phyloP scores from a whole-genome alignment of 1,284 basidiomycete genomes.

The Moesziomyces parantarcticus region DNA sequence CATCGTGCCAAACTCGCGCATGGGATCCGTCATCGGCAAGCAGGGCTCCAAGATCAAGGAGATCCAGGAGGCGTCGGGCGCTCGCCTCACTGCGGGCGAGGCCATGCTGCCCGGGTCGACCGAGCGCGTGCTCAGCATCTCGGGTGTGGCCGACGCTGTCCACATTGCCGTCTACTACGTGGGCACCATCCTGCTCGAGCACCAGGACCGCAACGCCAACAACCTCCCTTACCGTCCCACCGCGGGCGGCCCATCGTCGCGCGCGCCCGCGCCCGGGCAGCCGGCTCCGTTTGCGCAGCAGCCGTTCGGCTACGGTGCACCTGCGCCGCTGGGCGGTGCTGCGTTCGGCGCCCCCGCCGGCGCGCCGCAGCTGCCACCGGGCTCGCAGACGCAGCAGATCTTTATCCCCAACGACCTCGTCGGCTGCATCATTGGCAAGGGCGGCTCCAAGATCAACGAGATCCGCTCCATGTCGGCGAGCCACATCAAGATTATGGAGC shows the following conservation, averaged over 20 bases:
- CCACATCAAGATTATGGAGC: constrained; percentile 99
- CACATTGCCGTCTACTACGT: constrained; percentile 99
- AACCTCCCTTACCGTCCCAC: constrained; percentile 68
- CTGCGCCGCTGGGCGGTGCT: constrained; percentile 26
- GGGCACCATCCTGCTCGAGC: constrained; percentile 94
- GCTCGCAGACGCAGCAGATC: constrained; percentile 93
- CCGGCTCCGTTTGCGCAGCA: constrained; percentile 26
- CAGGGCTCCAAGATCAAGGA: constrained; percentile 98
- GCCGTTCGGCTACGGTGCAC: constrained; percentile 36
- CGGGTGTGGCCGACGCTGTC: constrained; percentile 98
- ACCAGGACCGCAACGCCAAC: constrained; percentile 75
- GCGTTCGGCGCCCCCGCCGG: constrained; percentile 27
- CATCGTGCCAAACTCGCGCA: constrained; percentile 98
- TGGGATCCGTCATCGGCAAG: constrained; percentile 99
- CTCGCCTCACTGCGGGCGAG: constrained; percentile 93
- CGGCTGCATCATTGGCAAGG: constrained; percentile 98
- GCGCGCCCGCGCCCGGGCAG: constrained; percentile 19
- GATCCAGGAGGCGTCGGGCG: constrained; percentile 98
- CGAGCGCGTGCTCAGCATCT: constrained; percentile 89
- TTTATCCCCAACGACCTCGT: constrained; percentile 98
- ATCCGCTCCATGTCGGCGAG: constrained; percentile 92
- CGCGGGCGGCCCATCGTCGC: constrained; percentile 41
- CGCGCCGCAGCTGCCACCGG: constrained; percentile 71
- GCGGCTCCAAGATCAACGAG: constrained; percentile 98
- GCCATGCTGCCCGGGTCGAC: constrained; percentile 99